Base-by-base conservation (phyloP, 768 basidiomycete genomes). In the Kwoniella botswanensis region DNA sequence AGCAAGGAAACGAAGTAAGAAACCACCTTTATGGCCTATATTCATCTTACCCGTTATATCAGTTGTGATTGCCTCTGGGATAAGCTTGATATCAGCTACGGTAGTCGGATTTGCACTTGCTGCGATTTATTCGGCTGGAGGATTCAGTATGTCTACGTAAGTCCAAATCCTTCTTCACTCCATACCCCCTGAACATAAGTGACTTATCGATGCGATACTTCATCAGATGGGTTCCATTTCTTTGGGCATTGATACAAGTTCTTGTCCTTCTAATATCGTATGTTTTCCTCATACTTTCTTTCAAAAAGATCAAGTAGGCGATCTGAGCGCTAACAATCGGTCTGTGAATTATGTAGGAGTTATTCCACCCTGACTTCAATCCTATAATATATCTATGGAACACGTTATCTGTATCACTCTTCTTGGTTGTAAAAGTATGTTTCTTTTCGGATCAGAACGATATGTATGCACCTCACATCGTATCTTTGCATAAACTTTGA, bases 111-210 rank as follows among this genome's bases (percentile, higher is more conserved):
- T 81, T 60, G 79, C 79, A 26, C 46, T 81, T 54, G 79, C 79
- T 22, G 79, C 79, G 13, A 72, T 81, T 11, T 81, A 81, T 68
- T 73, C 77, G 46, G 77, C 79, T 22, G 79, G 79, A 41, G 76
- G 73, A 3, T 81, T 81, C 60, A 74, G 68, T 65, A 79, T 81
- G 78, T 79, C 77, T 18, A 81, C 79, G 79, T 81, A 70, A 74
- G 77, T 77, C n/a, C 3, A 9, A 6, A 15, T n/a, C n/a, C 26
- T 24, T 5, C 12, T 21, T 6, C 17, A 50, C 9, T n/a, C n/a
- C 46, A 15, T 50, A 50, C 13, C 46, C 18, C 1, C 4, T 11
- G 13, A 11, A 50, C 10, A 18, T 50, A 35, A 35, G 35, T 35
- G 35, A 35, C 35, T 35, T 35, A 35, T 35, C 35, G 35, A 35